These are phyloP conservation scores for Rhypophila decipiens DNA, from an alignment of 495 filamentous ascomycete genomes.

Conservation along the genomic window DNA sequence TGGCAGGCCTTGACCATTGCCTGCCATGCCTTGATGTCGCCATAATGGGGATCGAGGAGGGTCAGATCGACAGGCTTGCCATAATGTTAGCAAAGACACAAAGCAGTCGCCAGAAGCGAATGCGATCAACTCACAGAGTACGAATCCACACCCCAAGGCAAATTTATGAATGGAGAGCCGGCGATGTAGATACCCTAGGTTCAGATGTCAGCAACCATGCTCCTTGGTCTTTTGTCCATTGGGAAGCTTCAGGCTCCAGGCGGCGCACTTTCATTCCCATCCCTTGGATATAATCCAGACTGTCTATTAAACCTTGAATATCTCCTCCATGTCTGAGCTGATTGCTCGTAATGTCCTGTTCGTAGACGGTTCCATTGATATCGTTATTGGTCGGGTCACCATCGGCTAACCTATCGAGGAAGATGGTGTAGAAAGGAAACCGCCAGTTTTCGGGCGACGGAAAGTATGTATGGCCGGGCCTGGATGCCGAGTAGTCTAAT, in stretches of 20 bases:
- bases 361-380: slow-evolving; percentile 59
- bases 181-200: slow-evolving; percentile 58
- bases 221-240: not conserved
- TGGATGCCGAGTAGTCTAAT: slow-evolving; percentile 54
- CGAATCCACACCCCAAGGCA: slow-evolving; percentile 44
- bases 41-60: slow-evolving; percentile 15
- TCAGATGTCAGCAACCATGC: too few relatives aligned
- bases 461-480: slow-evolving; percentile 50
- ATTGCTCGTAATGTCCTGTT: slow-evolving; percentile 58
- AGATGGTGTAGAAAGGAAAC: slow-evolving; percentile 63
- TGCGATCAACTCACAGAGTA: slow-evolving; percentile 29
- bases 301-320: slow-evolving; percentile 54
- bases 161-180: slow-evolving; percentile 42
- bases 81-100: slow-evolving; percentile 59
- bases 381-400: slow-evolving; percentile 66
- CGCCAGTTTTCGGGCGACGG: slow-evolving; percentile 62
- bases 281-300: slow-evolving; percentile 66
- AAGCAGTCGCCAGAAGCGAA: slow-evolving; percentile 33
- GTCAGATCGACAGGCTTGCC: slow-evolving; percentile 31
- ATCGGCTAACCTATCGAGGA: slow-evolving; percentile 63
- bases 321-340: slow-evolving; percentile 68
- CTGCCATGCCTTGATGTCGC: slow-evolving; percentile 57
- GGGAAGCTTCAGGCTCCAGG: not conserved
- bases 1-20: slow-evolving; percentile 57
- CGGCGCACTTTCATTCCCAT: slow-evolving; percentile 52